Percentiles rank a stretch among this genome's conserved stretches.
phyloP scores from a whole-genome alignment of 805 yeast species.

The Groenewaldozyma tartarivorans region DNA sequence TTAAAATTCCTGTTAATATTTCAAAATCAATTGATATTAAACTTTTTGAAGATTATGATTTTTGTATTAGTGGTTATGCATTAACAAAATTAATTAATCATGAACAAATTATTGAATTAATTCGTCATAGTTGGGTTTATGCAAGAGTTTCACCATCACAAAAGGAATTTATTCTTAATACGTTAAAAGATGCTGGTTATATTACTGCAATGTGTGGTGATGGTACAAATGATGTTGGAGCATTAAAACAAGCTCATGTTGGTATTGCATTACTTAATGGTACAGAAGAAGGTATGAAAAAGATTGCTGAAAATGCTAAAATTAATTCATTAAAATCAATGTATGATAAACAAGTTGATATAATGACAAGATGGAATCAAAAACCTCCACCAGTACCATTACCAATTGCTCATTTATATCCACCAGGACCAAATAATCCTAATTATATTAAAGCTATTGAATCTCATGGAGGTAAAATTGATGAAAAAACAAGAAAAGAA shows the following conservation, averaged over 20 bases:
- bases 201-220: slow-evolving; percentile 98
- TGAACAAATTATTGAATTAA: slow-evolving; percentile 57
- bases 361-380: slow-evolving; percentile 68
- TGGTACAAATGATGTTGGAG: slow-evolving; percentile 99
- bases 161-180: slow-evolving; percentile 80
- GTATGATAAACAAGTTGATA: slow-evolving; percentile 74
- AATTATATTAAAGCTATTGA: slow-evolving; percentile 79
- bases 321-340: slow-evolving; percentile 53
- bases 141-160: slow-evolving; percentile 97
- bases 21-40: slow-evolving; percentile 41
- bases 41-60: slow-evolving; percentile 60
- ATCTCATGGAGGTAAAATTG: slow-evolving; percentile 69
- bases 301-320: slow-evolving; percentile 72
- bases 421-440: slow-evolving; percentile 92
- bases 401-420: slow-evolving; percentile 93
- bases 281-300: slow-evolving; percentile 87
- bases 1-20: slow-evolving; percentile 56
- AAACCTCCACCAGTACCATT: slow-evolving; percentile 62
- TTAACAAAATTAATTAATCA: slow-evolving; percentile 57
- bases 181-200: slow-evolving; percentile 81
- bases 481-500: slow-evolving; percentile 37
- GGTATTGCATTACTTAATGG: slow-evolving; percentile 98
- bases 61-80: slow-evolving; percentile 92
- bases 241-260: slow-evolving; percentile 94
- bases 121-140: slow-evolving; percentile 91